Percentiles rank a stretch among this genome's conserved stretches.
Conservation (phyloP, 1,284 basidiomycete genomes). For the Cutaneotrichosporon cutaneum region DNA sequence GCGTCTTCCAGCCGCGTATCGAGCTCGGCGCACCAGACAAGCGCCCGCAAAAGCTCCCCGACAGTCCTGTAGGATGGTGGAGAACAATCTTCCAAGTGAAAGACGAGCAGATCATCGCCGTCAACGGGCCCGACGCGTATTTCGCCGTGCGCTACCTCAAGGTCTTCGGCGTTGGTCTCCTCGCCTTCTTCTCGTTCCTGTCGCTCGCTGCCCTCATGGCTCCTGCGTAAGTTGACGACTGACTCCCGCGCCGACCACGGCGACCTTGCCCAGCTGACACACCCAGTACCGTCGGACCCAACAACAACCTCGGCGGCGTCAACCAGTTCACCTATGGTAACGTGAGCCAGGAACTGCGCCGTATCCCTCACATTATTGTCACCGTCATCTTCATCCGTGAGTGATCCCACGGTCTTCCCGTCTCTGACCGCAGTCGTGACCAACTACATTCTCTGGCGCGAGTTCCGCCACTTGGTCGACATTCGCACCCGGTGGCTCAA, state of each 20-base stretch:
- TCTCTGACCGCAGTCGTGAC: conserved; percentile 65
- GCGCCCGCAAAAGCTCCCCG: conserved; percentile 18
- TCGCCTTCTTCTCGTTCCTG: conserved; percentile 70
- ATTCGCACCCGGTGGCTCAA: conserved; percentile 83
- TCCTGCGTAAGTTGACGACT: not conserved
- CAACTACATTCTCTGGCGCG: conserved; percentile 72
- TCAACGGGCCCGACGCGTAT: conserved; percentile 91
- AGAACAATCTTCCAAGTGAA: conserved; percentile 38
- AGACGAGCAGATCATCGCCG: conserved; percentile 50
- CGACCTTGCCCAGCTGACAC: no score
- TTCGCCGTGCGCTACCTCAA: conserved; percentile 76
- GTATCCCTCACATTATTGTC: conserved; percentile 71
- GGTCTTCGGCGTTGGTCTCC: conserved; percentile 60
- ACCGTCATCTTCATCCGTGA: conserved; percentile 71
- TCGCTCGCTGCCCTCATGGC: conserved; percentile 25
- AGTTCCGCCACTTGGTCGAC: conserved; percentile 77
- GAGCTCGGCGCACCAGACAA: conserved; percentile 44
- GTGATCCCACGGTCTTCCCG: conserved; percentile 35
- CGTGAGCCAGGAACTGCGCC: conserved; percentile 63
- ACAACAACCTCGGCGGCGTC: conserved; percentile 61
- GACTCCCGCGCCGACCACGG: no score
- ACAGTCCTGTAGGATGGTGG: conserved; percentile 32
- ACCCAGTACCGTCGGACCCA: conserved; percentile 29
- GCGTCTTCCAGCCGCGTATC: conserved; percentile 48
- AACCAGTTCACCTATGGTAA: conserved; percentile 81